phyloP scores from a whole-genome alignment of 441 rosid species.

The Flueggea neowawraea region DNA sequence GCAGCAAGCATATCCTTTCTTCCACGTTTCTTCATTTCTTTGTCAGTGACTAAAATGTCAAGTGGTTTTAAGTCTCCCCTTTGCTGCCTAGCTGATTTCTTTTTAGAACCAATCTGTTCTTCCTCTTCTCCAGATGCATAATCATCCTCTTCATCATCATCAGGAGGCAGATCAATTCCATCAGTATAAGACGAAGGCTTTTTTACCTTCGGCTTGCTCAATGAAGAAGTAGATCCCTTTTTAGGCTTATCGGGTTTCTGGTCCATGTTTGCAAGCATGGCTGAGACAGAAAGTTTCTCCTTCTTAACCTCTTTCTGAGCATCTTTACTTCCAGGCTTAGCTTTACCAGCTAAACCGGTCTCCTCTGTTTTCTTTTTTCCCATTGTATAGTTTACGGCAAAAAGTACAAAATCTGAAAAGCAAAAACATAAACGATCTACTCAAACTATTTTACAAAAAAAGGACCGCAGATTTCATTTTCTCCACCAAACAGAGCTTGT shows the following conservation, averaged over 20 bases:
- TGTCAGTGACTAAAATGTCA: conserved; percentile 55
- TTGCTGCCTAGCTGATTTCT: conserved; percentile 19
- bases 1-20: conserved; percentile 62
- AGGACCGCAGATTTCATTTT: too few species aligned
- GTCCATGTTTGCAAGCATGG: conserved; percentile 85
- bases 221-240: conserved; percentile 28
- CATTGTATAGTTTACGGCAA: conserved; percentile 26
- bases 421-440: too few species aligned
- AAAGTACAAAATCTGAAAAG: too few species aligned
- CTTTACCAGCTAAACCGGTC: conserved; percentile 6
- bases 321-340: conserved; percentile 30
- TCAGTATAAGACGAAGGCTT: conserved; percentile 56
- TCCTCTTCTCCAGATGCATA: conserved; percentile 30
- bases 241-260: conserved; percentile 67
- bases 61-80: conserved; percentile 41
- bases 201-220: conserved; percentile 43
- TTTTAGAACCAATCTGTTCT: conserved; percentile 10
- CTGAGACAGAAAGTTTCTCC: conserved; percentile 72
- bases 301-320: conserved; percentile 34
- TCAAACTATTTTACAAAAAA: too few species aligned
- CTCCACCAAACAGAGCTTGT: too few species aligned
- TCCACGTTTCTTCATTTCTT: conserved; percentile 80
- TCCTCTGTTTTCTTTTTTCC: conserved; percentile 70
- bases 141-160: conserved; percentile 62
- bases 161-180: conserved; percentile 80